Percentiles rank a stretch among this genome's conserved stretches.
Evolutionary conservation across 768 basidiomycete genomes (phyloP).

Genomic region (Macrolepiota dolichaula): DNA sequence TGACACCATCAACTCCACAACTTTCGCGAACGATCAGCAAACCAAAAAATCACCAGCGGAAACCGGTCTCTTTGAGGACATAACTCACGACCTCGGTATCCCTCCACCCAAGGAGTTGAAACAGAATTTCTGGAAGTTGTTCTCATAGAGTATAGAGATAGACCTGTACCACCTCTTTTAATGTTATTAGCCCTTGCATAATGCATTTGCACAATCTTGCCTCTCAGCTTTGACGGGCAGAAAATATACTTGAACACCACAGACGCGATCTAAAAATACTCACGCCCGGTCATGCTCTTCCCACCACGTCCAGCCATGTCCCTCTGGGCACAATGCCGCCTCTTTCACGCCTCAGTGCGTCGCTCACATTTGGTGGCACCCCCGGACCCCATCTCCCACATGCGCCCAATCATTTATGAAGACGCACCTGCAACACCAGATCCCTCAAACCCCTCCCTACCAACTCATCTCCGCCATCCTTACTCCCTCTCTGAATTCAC

Average conservation of each 20-base stretch:
- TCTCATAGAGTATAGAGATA: constrained; percentile 19
- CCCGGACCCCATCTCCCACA: constrained; percentile 74
- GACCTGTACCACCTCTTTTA: not conserved
- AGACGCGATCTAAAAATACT: not conserved
- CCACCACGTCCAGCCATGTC: not conserved
- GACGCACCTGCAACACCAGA: constrained; percentile 31
- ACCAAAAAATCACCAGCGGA: constrained; percentile 14
- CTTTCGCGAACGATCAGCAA: not conserved
- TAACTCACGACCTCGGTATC: constrained; percentile 43
- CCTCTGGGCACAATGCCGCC: constrained; percentile 26
- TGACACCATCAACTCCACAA: not conserved
- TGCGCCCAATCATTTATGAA: constrained; percentile 78
- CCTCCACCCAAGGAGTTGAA: constrained; percentile 32
- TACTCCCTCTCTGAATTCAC: constrained; percentile 79
- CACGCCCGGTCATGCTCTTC: constrained; percentile 1
- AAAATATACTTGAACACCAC: not conserved
- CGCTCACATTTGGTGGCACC: constrained; percentile 53
- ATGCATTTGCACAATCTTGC: not conserved
- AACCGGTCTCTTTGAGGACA: constrained; percentile 40
- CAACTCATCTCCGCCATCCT: constrained; percentile 50
- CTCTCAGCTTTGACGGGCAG: not conserved
- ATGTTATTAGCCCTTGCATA: not conserved
- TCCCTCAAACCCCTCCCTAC: constrained; percentile 25
- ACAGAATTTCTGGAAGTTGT: constrained; percentile 27
- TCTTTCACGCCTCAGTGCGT: constrained; percentile 32